Evolutionary conservation across 352 stramenopile genomes (phyloP), one percentile per base, ranked within the genome.

Genomic region (Lagenidium sp.): DNA sequence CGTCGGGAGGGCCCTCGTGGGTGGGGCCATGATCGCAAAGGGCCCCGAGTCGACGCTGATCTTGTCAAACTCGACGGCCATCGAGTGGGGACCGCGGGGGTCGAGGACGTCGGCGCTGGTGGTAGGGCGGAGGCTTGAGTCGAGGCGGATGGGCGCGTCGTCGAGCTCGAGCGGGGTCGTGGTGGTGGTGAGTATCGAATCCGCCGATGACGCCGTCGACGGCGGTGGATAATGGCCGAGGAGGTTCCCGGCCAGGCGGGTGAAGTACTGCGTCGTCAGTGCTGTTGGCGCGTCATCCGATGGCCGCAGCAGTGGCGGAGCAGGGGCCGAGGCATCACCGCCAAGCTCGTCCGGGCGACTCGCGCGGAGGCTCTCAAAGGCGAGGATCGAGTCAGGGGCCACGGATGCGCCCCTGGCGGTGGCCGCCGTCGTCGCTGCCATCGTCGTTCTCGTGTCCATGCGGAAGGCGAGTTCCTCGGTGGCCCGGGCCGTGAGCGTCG

Each of bases 51-150:
- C 47, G 18, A 55, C 23, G 16, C 47, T 55, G 32, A 55, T 49
- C 41, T 55, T 55, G 41, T 55, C 47, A 16, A 55, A 49, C 47
- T 55, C 47, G n/a, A n/a, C n/a, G n/a, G n/a, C n/a, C n/a, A n/a
- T n/a, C n/a, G n/a, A n/a, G n/a, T n/a, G n/a, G n/a, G n/a, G n/a
- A n/a, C n/a, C n/a, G n/a, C n/a, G n/a, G n/a, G n/a, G n/a, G n/a
- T n/a, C n/a, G n/a, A n/a, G n/a, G n/a, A n/a, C n/a, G n/a, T n/a
- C n/a, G n/a, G n/a, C n/a, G n/a, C n/a, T n/a, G n/a, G n/a, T n/a
- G n/a, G n/a, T n/a, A n/a, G n/a, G n/a, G n/a, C n/a, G n/a, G 24
- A 41, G 47, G 15, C 10, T 15, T 35, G 29, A 11, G 29, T 11
- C 29, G 15, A 41, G 43, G 38, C 38, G 30, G 31, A 47, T 54